Evolutionary conservation across 2,329 filamentous ascomycete genomes (phyloP).

Genomic region (Pseudogymnoascus sp.): DNA sequence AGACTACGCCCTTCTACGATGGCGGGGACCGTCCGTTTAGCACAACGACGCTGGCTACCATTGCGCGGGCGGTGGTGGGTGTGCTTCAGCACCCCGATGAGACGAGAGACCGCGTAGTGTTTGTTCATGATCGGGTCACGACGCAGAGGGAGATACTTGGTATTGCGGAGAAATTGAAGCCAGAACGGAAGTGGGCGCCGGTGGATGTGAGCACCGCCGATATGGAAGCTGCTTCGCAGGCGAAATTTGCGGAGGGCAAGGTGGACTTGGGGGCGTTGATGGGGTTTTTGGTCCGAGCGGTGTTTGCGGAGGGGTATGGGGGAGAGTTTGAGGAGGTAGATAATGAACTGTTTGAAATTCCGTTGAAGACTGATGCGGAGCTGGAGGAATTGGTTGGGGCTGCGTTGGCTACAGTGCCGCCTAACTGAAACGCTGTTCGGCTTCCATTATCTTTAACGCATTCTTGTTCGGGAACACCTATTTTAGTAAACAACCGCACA

Average conservation of each 20-base stretch:
- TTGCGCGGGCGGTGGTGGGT: neutral
- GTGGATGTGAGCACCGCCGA: constrained; percentile 13
- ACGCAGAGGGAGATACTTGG: constrained; percentile 35
- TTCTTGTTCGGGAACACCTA: neutral
- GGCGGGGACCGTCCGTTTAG: neutral
- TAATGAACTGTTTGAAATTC: constrained; percentile 36
- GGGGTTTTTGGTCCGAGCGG: constrained; percentile 26
- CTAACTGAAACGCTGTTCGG: neutral
- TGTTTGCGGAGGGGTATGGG: constrained; percentile 29
- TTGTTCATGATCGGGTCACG: constrained; percentile 34
- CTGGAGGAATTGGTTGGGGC: constrained; percentile 27
- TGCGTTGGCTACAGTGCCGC: neutral
- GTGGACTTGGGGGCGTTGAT: constrained; percentile 26
- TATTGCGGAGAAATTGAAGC: constrained; percentile 27
- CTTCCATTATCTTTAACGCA: neutral
- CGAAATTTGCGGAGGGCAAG: constrained; percentile 19
- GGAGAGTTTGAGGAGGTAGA: constrained; percentile 31
- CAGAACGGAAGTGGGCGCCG: constrained; percentile 21
- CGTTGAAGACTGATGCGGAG: constrained; percentile 32
- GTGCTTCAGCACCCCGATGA: neutral
- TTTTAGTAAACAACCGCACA: neutral
- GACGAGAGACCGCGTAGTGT: constrained; percentile 39
- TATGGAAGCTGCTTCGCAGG: constrained; percentile 14
- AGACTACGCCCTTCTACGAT: neutral
- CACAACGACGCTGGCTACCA: neutral